Base-by-base conservation (phyloP, 2,329 filamentous ascomycete species). In the Mycosphaerelloides madeirae region DNA sequence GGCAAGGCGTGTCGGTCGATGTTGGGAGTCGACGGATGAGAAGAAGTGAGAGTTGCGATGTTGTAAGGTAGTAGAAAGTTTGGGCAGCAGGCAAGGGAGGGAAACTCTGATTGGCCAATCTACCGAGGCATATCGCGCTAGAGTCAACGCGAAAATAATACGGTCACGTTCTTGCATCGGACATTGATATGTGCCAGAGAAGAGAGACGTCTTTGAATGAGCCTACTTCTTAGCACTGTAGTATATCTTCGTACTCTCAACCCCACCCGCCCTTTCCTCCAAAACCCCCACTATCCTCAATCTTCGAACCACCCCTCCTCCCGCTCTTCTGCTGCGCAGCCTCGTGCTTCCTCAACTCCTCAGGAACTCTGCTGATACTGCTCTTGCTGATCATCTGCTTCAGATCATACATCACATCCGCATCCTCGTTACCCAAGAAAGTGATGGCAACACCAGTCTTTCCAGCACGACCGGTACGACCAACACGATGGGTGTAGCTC, bases 401-500 rank as follows among this genome's bases (percentile, higher is more conserved):
- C 52, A 98, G 73, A 64, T 98, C 93, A 57, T 76, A 96, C 77
- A 97, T 74, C 18, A 91, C 84, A 65, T 96, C 93, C 1, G 78
- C 65, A 70, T 98, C 93, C 69, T 97, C 93, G 57, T 80, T 84
- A 47, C 89, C 91, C 61, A 97, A 68, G 74, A 98, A 98, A 0
- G 93, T 98, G 52, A 98, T 93, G 2, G 93, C 87, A 39, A 95
- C 83, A 83, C 93, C 93, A 57, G 80, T 90, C 79, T 97, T 97
- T 50, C 93, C 93, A 2, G 93, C 93, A 82, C 93, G 85, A 76
- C 93, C 93, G 1, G 93, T 98, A 72, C 93, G 85, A 67, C 93
- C 93, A 61, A 98, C 85, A 72, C 93, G 84, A 75, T 98, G 93
- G 2, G 91, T 97, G 66, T 98, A 98, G 62, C 81, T 85, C 71